Percentiles rank a stretch among this genome's conserved stretches.
Conservation (phyloP, 1,284 basidiomycete genomes). For the Rhodotorula sp. region DNA sequence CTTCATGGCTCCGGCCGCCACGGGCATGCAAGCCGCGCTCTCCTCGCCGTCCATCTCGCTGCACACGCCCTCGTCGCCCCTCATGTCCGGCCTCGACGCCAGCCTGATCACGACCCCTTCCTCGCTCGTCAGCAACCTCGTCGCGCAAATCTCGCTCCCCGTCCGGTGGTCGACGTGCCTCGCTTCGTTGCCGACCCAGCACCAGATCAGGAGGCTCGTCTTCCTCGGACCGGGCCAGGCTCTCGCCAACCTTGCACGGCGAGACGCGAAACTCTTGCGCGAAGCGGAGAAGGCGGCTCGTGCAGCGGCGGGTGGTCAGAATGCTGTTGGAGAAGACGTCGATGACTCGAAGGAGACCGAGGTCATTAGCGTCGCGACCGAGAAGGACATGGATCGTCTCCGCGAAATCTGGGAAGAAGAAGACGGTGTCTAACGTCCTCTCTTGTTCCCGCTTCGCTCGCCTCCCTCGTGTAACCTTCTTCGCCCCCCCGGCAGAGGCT, state of each 20-base stretch:
- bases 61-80: slow-evolving; percentile 37
- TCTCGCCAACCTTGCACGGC: slow-evolving; percentile 44
- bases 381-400: slow-evolving; percentile 30
- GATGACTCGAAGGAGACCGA: slow-evolving; percentile 15
- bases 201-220: slow-evolving; percentile 34
- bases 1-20: slow-evolving; percentile 46
- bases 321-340: neutral
- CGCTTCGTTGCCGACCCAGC: slow-evolving; percentile 26
- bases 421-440: slow-evolving; percentile 7
- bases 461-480: slow-evolving; percentile 28
- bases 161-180: slow-evolving; percentile 45
- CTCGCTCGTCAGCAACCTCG: slow-evolving; percentile 41
- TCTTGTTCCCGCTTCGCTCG: slow-evolving; percentile 57
- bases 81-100: slow-evolving; percentile 44
- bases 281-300: slow-evolving; percentile 15
- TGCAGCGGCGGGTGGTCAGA: neutral
- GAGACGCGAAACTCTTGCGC: slow-evolving; percentile 30
- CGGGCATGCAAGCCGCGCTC: slow-evolving; percentile 44
- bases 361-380: slow-evolving; percentile 39
- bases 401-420: slow-evolving; percentile 25
- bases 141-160: slow-evolving; percentile 44
- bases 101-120: slow-evolving; percentile 38
- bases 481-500: no score
- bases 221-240: slow-evolving; percentile 47
- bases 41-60: slow-evolving; percentile 28